A percentile compares a stretch with the other conserved stretches of the same genome.
Conservation (phyloP, 306 rosid species). For the Inga leiocalycina region DNA sequence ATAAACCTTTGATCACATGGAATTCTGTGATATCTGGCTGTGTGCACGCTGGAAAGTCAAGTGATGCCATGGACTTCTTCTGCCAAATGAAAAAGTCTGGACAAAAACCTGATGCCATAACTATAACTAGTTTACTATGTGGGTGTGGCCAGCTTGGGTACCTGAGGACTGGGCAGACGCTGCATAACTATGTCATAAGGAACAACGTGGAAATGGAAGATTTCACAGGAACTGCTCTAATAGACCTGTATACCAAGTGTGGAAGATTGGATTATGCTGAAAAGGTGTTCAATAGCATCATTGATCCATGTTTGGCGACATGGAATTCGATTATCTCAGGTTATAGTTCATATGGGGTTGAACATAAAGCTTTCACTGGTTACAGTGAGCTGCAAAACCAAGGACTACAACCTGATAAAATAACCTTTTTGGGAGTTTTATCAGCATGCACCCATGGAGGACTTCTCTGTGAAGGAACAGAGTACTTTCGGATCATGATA, state of each 20-base stretch:
- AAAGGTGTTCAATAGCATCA: conserved; percentile 57
- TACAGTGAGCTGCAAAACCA: conserved; percentile 55
- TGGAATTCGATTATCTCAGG: conserved; percentile 87
- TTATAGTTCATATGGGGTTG: conserved; percentile 68
- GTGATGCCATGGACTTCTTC: conserved; percentile 65
- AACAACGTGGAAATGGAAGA: conserved; percentile 59
- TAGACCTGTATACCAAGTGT: conserved; percentile 84
- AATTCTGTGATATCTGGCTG: conserved; percentile 80
- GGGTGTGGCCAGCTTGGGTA: conserved; percentile 76
- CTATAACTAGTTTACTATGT: conserved; percentile 70
- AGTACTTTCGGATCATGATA: conserved; percentile 53
- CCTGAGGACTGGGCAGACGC: conserved; percentile 59
- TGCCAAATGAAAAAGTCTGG: conserved; percentile 58
- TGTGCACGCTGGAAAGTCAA: conserved; percentile 73
- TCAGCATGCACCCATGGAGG: conserved; percentile 78
- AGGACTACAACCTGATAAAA: conserved; percentile 66
- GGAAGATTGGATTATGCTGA: conserved; percentile 76
- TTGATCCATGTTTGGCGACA: conserved; percentile 72
- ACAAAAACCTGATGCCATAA: conserved; percentile 62
- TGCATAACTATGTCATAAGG: conserved; percentile 62
- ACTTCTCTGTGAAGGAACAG: conserved; percentile 58
- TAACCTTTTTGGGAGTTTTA: conserved; percentile 72
- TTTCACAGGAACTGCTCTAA: conserved; percentile 71
- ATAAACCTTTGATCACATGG: conserved; percentile 64
- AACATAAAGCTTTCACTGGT: conserved; percentile 62